phyloP scores from a whole-genome alignment of 2,329 filamentous ascomycete species.

The Pseudofabraea citricarpa region DNA sequence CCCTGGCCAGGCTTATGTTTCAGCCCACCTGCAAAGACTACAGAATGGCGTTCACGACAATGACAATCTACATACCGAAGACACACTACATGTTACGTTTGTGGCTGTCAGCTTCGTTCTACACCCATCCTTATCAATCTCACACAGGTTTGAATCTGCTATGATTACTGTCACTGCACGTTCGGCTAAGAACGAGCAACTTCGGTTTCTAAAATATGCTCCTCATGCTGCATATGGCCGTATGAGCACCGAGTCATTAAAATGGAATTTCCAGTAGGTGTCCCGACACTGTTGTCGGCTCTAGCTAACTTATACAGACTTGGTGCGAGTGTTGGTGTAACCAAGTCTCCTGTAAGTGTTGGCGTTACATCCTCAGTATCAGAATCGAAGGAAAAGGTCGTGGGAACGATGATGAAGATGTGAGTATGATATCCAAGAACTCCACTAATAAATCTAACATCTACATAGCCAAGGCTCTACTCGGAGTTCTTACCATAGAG shows the following conservation, averaged over 20 bases:
- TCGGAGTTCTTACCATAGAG: constrained; percentile 6
- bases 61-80: constrained; percentile 34
- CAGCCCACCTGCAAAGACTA: constrained; percentile 43
- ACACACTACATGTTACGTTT: constrained; percentile 40
- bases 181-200: constrained; percentile 19
- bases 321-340: constrained; percentile 34
- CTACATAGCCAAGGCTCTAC: constrained; percentile 15
- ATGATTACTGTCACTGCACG: constrained; percentile 36
- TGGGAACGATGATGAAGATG: constrained; percentile 22
- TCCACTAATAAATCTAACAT: too few species aligned
- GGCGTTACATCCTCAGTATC: constrained; percentile 9
- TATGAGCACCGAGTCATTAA: constrained; percentile 14
- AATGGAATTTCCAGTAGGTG: constrained; percentile 18
- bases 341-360: constrained; percentile 31
- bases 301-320: too few species aligned
- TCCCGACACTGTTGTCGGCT: too few species aligned
- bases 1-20: constrained; percentile 42
- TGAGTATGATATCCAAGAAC: too few species aligned
- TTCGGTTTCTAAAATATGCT: constrained; percentile 43
- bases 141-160: constrained; percentile 42
- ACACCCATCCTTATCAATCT: constrained; percentile 35
- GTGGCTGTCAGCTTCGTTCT: constrained; percentile 44
- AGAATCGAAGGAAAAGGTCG: constrained; percentile 14
- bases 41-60: constrained; percentile 43
- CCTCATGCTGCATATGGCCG: constrained; percentile 37